Evolutionary conservation across 2,329 filamentous ascomycete genomes (phyloP), one percentile per base, ranked within the genome.

Genomic region (Aspergillus versicolor): DNA sequence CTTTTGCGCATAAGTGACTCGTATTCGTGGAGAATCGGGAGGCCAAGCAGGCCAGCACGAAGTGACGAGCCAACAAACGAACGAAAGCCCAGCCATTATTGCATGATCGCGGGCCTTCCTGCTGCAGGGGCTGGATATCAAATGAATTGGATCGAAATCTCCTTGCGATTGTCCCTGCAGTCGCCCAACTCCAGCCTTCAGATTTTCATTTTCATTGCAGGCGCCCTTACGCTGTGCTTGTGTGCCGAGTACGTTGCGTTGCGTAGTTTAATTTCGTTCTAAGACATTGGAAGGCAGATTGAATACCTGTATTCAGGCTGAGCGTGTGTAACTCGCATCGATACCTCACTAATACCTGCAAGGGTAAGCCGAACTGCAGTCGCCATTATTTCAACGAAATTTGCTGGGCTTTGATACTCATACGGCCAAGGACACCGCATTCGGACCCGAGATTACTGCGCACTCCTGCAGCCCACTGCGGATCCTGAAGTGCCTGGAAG

Each of bases 401-500:
- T 37, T 37, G 34, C 34, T 45, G n/a, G 43, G 30, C 8, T 22
- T 17, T 21, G 17, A 34, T 37, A 50, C 27, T 32, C 48, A 51
- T 42, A 42, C 40, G 13, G 13, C 34, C 50, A 30, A 30, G 52
- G 53, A 60, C 59, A 63, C 59, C 61, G 59, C 61, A 56, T 59
- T 61, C 58, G 61, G 60, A 50, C 49, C 42, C 54, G 57, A 61
- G 56, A 61, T 57, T 60, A 48, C 55, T 19, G 22, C 30, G n/a
- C 34, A 44, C 41, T 22, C 17, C n/a, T 15, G 27, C 45, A 63
- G 41, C 52, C 62, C 65, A 67, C 65, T 56, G 65, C 62, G 63
- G 65, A 67, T 58, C 65, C 60, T 52, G 41, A 43, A 56, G 45
- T 51, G 34, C 50, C 40, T 52, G 27, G 30, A 52, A 43, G 17